Conservation (phyloP, 176 grass and related monocot genomes). For the Poa annua region DNA sequence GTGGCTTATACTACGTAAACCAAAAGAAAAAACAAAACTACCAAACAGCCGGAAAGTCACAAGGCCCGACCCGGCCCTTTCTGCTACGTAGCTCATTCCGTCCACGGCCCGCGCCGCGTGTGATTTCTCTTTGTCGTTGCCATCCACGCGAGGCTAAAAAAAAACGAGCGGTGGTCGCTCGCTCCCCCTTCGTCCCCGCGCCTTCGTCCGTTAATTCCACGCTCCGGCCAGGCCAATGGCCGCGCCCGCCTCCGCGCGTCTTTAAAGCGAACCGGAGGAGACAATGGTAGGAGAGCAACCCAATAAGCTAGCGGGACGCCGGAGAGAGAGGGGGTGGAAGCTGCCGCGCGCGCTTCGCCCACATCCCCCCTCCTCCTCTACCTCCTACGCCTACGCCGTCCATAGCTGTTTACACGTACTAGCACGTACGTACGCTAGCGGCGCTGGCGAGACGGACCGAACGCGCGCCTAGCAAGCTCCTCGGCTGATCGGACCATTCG, state of each 20-base stretch:
- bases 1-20: too few species aligned
- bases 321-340: constrained; percentile 54
- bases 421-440: neutral
- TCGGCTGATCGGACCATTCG: neutral
- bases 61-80: too few species aligned
- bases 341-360: constrained; percentile 46
- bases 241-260: neutral
- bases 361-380: constrained; percentile 14
- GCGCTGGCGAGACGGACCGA: neutral
- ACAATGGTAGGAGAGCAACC: neutral
- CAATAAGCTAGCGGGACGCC: constrained; percentile 28
- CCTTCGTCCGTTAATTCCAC: neutral
- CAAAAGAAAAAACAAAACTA: too few species aligned
- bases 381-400: neutral
- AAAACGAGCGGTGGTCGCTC: constrained; percentile 26
- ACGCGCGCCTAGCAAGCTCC: neutral
- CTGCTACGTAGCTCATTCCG: too few species aligned
- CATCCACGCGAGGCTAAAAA: neutral
- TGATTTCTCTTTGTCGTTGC: too few species aligned
- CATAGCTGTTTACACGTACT: neutral
- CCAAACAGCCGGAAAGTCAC: too few species aligned
- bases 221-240: neutral
- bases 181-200: neutral
- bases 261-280: constrained; percentile 29
- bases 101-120: neutral